Evolutionary conservation across 2,329 filamentous ascomycete genomes (phyloP), one percentile per base, ranked within the genome.

Genomic region (Ceratocystiopsis sp.): DNA sequence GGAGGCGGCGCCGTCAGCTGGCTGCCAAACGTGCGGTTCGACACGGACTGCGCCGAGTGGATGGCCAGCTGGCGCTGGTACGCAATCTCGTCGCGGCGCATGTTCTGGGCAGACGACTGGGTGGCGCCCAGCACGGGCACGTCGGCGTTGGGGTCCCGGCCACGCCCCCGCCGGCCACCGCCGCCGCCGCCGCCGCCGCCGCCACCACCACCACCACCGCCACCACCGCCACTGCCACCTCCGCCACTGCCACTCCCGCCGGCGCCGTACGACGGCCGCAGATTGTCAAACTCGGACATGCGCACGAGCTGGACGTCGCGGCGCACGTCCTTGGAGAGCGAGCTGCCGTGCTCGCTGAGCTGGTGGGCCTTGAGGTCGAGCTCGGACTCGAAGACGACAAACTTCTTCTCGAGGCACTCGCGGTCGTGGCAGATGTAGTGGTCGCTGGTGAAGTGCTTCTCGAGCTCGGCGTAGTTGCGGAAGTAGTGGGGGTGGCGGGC

Each of bases 341-440:
- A 75, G 51, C 78, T 76, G 0, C 79, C 84, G 56, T 98, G 91
- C 43, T 79, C 74, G 52, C 82, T 80, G 11, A 98, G 63, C 57
- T 93, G 84, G 61, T 98, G 91, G 3, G 82, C 91, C 59, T 96
- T 93, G 39, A 98, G 64, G 54, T 98, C 91, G 68, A 98, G 78
- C 55, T 95, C 84, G 0, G 86, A 87, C 44, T 85, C 84, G 52
- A 98, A 98, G 1, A 96, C 91, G 29, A 96, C 82, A 57, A 96
- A 95, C 58, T 95, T 96, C 72, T 94, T 94, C 53, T 96, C 91
- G 55, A 91, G 58, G 54, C 91, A 98, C 55, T 94, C 87, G 43
- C 73, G 69, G 53, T 98, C 86, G 8, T 74, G 60, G 56, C 91
- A 98, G 1, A 87, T 64, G 55, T 79, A 94, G 59, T 98, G 91